Evolutionary conservation across 257 asterid species (phyloP).

Genomic region (Fraxinus anomala): DNA sequence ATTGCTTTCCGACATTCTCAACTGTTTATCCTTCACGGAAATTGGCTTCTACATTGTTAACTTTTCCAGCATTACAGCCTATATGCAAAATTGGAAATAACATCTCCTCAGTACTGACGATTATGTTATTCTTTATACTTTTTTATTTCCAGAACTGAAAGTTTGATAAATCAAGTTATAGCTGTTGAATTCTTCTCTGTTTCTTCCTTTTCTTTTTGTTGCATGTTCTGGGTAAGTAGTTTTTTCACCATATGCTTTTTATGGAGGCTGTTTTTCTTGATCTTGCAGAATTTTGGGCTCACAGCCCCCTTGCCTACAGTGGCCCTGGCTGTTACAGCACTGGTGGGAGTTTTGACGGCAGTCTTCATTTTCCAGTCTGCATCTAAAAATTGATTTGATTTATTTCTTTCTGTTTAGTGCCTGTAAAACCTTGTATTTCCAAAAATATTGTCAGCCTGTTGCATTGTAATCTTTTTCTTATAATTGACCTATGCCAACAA

Average conservation of each 20-base stretch:
- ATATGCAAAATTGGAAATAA: neutral
- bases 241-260: neutral
- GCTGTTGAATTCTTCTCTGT: neutral
- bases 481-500: neutral
- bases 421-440: neutral
- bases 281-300: slow-evolving; percentile 53
- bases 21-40: no score
- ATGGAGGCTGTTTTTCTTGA: neutral
- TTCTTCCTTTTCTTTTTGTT: neutral
- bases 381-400: slow-evolving; percentile 50
- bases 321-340: slow-evolving; percentile 67
- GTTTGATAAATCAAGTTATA: neutral
- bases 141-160: neutral
- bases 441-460: neutral
- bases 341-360: slow-evolving; percentile 79
- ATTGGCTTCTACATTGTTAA: neutral
- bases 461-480: neutral
- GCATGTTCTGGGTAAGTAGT: neutral
- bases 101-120: neutral
- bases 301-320: slow-evolving; percentile 45
- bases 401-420: neutral
- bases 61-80: neutral
- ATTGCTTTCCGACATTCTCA: neutral
- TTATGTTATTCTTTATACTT: no score
- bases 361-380: slow-evolving; percentile 91